A percentile compares a stretch with the other conserved stretches of the same genome.
These are phyloP conservation scores for Rhynchospora tenuis DNA, from an alignment of 176 grass and related monocot species.

Conservation along the genomic window DNA sequence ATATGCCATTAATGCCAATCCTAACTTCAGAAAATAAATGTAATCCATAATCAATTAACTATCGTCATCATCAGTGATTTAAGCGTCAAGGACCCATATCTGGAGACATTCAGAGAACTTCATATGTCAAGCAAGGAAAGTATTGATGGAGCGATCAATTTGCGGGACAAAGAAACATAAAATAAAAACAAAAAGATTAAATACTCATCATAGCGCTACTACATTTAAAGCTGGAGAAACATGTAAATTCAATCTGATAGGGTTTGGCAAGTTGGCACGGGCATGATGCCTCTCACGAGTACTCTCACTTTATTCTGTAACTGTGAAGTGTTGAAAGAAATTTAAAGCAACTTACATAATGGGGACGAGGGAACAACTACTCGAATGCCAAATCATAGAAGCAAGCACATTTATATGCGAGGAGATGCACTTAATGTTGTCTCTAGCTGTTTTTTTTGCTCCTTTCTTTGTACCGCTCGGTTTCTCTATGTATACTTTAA, in stretches of 20 bases:
- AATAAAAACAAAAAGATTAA: neutral
- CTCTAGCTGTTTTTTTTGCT: neutral
- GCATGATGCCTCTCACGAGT: constrained; percentile 17
- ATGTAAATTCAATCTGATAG: constrained; percentile 3
- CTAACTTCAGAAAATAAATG: too few relatives aligned
- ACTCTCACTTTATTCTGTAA: neutral
- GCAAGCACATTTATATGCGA: neutral
- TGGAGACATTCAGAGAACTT: neutral
- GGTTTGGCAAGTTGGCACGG: neutral
- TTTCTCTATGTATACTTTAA: neutral
- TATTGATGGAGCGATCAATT: neutral
- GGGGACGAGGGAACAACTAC: neutral
- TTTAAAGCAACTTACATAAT: constrained; percentile 11
- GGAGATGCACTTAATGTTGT: neutral
- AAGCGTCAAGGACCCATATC: neutral
- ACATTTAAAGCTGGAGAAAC: constrained; percentile 10
- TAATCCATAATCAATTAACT: neutral
- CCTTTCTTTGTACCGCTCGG: neutral
- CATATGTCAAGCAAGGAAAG: neutral
- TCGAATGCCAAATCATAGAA: constrained; percentile 21
- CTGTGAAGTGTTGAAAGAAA: neutral
- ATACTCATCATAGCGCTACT: neutral
- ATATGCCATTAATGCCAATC: neutral
- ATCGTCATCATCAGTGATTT: neutral
- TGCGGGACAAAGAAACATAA: neutral